Evolutionary conservation across 2,329 filamentous ascomycete genomes (phyloP).

Genomic region (Claviceps sp.): DNA sequence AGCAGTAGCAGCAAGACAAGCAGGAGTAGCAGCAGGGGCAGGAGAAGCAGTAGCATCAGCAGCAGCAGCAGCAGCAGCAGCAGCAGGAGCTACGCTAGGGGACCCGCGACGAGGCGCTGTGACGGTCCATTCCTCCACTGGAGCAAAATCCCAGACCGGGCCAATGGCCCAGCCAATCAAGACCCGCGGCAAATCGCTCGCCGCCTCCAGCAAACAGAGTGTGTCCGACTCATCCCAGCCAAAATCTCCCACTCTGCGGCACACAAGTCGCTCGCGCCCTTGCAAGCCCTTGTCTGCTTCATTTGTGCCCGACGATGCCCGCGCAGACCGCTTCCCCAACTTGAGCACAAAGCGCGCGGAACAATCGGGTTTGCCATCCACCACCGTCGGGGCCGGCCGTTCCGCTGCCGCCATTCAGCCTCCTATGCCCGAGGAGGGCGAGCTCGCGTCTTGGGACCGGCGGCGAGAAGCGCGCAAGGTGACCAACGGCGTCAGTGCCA

Average conservation of each 20-base stretch:
- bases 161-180: conserved; percentile 20
- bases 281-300: conserved; percentile 12
- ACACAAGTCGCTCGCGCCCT: conserved; percentile 11
- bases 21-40: background rate
- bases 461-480: conserved; percentile 25
- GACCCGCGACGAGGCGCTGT: background rate
- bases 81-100: background rate
- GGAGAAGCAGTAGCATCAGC: conserved; percentile 2
- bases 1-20: background rate
- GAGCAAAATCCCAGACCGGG: conserved; percentile 21
- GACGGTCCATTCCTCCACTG: conserved; percentile 5
- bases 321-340: conserved; percentile 20
- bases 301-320: conserved; percentile 15
- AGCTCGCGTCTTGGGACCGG: conserved; percentile 20
- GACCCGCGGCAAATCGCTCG: conserved; percentile 25
- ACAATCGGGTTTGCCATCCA: background rate
- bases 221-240: conserved; percentile 24
- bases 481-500: conserved; percentile 22
- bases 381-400: conserved; percentile 5
- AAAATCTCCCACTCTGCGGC: conserved; percentile 18
- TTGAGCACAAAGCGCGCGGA: conserved; percentile 14
- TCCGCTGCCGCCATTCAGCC: conserved; percentile 11
- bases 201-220: conserved; percentile 23
- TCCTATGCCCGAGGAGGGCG: conserved; percentile 16
- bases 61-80: background rate